phyloP scores from a whole-genome alignment of 345 rosid species.

The Lenwebbia sp. region DNA sequence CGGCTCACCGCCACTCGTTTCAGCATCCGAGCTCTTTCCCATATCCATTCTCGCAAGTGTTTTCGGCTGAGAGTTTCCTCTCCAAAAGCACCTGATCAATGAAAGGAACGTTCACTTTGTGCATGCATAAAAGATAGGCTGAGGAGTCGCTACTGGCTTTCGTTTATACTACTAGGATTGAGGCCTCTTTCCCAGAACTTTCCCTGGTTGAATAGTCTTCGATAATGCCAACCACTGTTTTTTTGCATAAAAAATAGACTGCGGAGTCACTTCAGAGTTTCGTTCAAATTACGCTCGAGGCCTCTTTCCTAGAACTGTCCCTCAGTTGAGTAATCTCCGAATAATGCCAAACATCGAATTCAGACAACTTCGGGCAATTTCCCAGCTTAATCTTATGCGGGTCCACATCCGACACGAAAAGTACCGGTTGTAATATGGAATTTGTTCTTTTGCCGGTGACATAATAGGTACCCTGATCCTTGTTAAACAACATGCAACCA shows the following conservation, averaged over 20 bases:
- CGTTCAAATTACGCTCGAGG: neutral
- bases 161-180: no score
- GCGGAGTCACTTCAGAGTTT: neutral
- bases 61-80: no score
- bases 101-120: neutral
- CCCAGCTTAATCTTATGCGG: no score
- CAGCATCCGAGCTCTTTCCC: neutral
- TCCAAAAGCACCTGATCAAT: no score
- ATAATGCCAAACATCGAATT: neutral
- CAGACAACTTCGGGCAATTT: neutral
- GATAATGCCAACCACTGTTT: neutral
- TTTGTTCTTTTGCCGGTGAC: no score
- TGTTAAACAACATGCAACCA: no score
- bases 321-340: neutral
- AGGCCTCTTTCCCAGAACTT: neutral
- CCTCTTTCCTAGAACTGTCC: neutral
- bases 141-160: no score
- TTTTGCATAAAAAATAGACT: neutral
- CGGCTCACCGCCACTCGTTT: neutral
- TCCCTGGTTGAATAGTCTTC: neutral
- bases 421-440: no score
- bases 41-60: no score
- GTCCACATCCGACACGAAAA: no score
- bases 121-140: neutral
- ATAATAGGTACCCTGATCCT: no score